phyloP scores from a whole-genome alignment of 2,329 filamentous ascomycete genomes.

The Hypoxylon sp. region DNA sequence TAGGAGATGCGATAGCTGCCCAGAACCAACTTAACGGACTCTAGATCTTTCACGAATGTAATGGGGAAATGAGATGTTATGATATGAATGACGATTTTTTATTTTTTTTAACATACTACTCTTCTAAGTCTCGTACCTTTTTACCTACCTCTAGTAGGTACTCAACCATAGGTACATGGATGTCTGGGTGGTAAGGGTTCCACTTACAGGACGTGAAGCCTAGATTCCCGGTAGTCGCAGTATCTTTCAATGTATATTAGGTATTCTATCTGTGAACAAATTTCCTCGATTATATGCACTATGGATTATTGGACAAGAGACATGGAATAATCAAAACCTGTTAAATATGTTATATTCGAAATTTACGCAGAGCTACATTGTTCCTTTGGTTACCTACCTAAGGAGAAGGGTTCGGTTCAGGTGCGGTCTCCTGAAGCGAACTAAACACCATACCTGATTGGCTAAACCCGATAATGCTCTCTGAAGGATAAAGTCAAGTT shows the following conservation, averaged over 20 bases:
- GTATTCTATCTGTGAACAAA: not conserved
- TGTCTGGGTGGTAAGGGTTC: not conserved
- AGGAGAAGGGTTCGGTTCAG: too few species aligned
- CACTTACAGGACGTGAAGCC: not conserved
- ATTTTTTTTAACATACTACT: not conserved
- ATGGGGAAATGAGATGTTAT: slow-evolving; percentile 2
- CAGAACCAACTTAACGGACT: slow-evolving; percentile 59
- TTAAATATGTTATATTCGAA: not conserved
- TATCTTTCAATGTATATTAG: slow-evolving; percentile 16
- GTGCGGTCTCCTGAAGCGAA: too few species aligned
- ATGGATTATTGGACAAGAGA: not conserved
- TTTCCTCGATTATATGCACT: not conserved
- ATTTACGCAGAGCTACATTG: not conserved
- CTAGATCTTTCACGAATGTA: slow-evolving; percentile 26
- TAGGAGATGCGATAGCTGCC: slow-evolving; percentile 59
- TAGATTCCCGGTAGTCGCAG: not conserved
- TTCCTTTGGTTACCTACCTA: too few species aligned
- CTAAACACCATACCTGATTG: too few species aligned
- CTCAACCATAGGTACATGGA: not conserved
- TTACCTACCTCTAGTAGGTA: not conserved
- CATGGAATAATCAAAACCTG: not conserved
- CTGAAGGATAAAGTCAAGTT: too few species aligned
- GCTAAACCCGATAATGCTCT: too few species aligned
- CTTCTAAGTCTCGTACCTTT: not conserved
- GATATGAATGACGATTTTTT: slow-evolving; percentile 18